A percentile compares a stretch with the other conserved stretches of the same genome.
Conservation (phyloP, 805 yeast species). For the Zygotorulaspora florentina region DNA sequence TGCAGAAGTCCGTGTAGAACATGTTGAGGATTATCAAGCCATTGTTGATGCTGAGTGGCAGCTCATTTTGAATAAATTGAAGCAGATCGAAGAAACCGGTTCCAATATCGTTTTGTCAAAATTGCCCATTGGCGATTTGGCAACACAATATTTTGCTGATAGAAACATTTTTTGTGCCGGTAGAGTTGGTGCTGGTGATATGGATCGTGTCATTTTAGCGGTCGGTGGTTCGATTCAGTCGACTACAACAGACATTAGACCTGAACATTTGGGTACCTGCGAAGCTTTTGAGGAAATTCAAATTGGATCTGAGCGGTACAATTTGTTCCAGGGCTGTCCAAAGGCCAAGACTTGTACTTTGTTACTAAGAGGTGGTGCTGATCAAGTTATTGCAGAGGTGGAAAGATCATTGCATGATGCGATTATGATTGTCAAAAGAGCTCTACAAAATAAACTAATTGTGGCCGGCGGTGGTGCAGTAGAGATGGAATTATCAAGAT, state of each 20-base stretch:
- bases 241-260: slow-evolving; percentile 63
- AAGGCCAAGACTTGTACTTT: slow-evolving; percentile 90
- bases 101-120: slow-evolving; percentile 91
- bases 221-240: slow-evolving; percentile 90
- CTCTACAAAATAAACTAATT: slow-evolving; percentile 76
- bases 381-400: slow-evolving; percentile 95
- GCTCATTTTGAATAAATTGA: slow-evolving; percentile 80
- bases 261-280: slow-evolving; percentile 80
- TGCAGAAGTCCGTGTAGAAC: slow-evolving; percentile 95
- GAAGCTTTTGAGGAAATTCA: slow-evolving; percentile 85
- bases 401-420: slow-evolving; percentile 98
- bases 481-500: slow-evolving; percentile 92
- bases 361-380: slow-evolving; percentile 94
- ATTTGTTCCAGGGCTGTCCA: slow-evolving; percentile 89
- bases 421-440: slow-evolving; percentile 95
- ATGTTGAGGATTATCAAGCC: slow-evolving; percentile 89
- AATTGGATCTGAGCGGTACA: slow-evolving; percentile 93
- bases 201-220: slow-evolving; percentile 88
- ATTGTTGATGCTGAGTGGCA: slow-evolving; percentile 99
- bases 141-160: slow-evolving; percentile 98
- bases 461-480: slow-evolving; percentile 99
- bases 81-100: slow-evolving; percentile 76
- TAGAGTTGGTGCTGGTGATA: slow-evolving; percentile 80
- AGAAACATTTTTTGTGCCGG: slow-evolving; percentile 97
- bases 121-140: slow-evolving; percentile 95